Evolutionary conservation across 1,284 basidiomycete species (phyloP).

Genomic region (Sporisorium scitamineum): DNA sequence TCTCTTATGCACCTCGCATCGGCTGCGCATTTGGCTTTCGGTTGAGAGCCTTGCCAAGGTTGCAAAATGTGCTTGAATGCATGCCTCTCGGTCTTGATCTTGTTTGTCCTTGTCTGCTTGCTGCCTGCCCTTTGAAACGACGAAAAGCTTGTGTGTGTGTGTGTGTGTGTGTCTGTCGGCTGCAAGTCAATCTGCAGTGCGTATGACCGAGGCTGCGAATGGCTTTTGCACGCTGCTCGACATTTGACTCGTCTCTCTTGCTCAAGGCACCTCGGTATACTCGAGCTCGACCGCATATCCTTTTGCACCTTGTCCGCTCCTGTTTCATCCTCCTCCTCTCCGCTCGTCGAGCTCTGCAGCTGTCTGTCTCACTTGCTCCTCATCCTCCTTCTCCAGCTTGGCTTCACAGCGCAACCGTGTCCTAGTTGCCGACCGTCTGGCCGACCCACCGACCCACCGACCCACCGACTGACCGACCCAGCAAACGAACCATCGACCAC

Average conservation of each 20-base stretch:
- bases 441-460: background rate
- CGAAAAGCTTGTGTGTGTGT: background rate
- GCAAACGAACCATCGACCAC: background rate
- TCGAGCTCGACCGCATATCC: constrained; percentile 9
- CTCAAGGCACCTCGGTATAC: constrained; percentile 4
- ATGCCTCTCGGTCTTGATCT: constrained; percentile 5
- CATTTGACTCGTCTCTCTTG: no score
- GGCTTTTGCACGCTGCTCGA: background rate
- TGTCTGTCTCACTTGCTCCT: constrained; percentile 14
- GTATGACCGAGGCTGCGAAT: background rate
- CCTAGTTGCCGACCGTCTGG: background rate
- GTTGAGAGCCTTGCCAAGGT: background rate
- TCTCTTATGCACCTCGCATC: background rate
- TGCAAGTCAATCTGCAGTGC: background rate
- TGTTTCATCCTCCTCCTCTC: constrained; percentile 20
- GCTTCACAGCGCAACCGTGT: constrained; percentile 11
- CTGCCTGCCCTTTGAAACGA: background rate
- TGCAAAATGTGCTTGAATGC: background rate
- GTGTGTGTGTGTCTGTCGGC: constrained; percentile 2
- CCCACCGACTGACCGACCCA: background rate
- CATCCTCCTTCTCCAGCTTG: background rate
- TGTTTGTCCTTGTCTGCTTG: background rate
- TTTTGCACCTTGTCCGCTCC: constrained; percentile 10
- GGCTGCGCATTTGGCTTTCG: background rate
- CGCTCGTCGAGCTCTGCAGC: constrained; percentile 45